Evolutionary conservation across 1,139 yeast species (phyloP).

Genomic region (Barnettozyma hawaiiensis): DNA sequence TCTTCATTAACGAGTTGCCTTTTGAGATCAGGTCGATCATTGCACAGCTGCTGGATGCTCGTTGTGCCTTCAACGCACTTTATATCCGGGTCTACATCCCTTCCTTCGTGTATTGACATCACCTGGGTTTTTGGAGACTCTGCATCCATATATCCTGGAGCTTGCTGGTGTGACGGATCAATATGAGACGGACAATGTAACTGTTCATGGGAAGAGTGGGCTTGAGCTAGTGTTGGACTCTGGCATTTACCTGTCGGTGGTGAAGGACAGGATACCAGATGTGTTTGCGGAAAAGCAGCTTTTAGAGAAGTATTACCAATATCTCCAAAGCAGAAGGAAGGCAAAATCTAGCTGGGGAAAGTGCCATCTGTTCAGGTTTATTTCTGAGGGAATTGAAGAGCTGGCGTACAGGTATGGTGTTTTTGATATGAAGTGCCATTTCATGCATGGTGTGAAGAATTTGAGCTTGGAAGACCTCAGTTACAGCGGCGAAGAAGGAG

Average conservation of each 20-base stretch:
- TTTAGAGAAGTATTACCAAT: neutral
- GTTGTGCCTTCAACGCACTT: neutral
- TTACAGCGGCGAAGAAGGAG: neutral
- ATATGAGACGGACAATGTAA: neutral
- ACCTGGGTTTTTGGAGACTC: neutral
- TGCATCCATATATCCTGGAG: neutral
- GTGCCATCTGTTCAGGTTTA: neutral
- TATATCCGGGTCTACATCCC: neutral
- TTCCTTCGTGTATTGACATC: neutral
- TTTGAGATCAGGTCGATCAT: neutral
- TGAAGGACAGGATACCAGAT: neutral
- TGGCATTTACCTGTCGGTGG: no score
- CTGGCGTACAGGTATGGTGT: neutral
- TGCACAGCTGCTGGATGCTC: neutral
- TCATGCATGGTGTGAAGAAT: neutral
- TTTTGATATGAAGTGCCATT: neutral
- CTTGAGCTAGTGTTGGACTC: neutral
- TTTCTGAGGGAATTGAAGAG: neutral
- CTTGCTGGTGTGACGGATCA: neutral
- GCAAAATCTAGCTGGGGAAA: no score
- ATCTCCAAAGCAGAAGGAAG: no score
- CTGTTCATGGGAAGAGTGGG: neutral
- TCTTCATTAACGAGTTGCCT: neutral
- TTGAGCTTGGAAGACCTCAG: neutral
- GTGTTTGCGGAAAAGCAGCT: neutral